Conservation (phyloP, 495 filamentous ascomycete genomes). For the Aspergillus kassunensis region DNA sequence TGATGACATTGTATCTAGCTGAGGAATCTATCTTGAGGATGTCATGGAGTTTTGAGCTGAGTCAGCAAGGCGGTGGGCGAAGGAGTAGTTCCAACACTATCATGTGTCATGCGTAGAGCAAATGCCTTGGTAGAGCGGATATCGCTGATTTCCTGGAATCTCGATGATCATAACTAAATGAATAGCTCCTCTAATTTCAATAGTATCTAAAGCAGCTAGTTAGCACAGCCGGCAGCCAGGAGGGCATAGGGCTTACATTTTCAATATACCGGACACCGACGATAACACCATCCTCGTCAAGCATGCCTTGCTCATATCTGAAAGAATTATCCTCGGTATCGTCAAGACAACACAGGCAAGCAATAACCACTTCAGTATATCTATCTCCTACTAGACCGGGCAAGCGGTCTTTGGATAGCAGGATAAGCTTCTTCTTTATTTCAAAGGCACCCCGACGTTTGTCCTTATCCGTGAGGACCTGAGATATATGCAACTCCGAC, state of each 20-base stretch:
- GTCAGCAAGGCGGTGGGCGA: no score
- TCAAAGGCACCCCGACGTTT: not conserved
- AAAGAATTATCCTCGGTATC: constrained; percentile 38
- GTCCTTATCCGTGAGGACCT: not conserved
- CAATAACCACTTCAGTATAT: constrained; percentile 47
- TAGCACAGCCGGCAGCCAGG: not conserved
- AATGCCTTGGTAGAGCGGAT: no score
- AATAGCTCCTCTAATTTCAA: not conserved
- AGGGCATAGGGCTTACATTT: constrained; percentile 25
- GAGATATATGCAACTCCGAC: not conserved
- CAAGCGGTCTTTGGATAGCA: constrained; percentile 35
- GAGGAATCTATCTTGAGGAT: no score
- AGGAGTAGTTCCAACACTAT: no score
- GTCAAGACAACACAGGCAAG: constrained; percentile 52
- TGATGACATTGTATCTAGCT: not conserved
- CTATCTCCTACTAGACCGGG: constrained; percentile 45
- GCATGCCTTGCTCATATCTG: constrained; percentile 39
- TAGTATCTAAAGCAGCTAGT: not conserved
- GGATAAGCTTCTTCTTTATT: constrained; percentile 32
- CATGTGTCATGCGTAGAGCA: no score
- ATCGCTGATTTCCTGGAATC: no score
- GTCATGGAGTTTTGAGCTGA: no score
- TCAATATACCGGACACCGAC: constrained; percentile 52
- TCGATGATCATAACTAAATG: not conserved
- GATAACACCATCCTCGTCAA: constrained; percentile 46